Conservation (phyloP, 192 early-diverging fungal species). For the Coemansia erecta region DNA sequence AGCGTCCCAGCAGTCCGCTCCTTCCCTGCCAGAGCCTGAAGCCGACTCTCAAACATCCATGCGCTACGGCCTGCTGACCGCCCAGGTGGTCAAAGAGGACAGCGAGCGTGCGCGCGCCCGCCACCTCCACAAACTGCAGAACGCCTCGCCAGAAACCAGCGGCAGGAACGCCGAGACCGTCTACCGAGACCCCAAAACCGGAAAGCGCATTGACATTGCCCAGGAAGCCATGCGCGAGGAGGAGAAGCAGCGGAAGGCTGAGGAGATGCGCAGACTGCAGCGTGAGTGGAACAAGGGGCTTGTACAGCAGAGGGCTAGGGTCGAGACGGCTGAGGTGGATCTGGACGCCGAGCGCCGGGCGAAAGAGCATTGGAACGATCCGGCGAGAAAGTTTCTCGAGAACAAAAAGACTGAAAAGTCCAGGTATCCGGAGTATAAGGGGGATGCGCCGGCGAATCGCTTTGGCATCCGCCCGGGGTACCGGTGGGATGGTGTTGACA, state of each 20-base stretch:
- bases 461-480: slow-evolving; percentile 73
- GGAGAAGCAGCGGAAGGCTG: slow-evolving; percentile 10
- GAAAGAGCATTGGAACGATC: slow-evolving; percentile 67
- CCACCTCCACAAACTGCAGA: slow-evolving; percentile 28
- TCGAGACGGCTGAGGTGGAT: slow-evolving; percentile 39
- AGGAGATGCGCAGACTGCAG: slow-evolving; percentile 36
- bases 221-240: slow-evolving; percentile 22
- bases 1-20: neutral
- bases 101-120: slow-evolving; percentile 24
- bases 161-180: slow-evolving; percentile 57
- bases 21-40: slow-evolving; percentile 3
- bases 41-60: slow-evolving; percentile 1
- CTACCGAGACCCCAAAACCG: slow-evolving; percentile 62
- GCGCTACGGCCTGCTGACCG: slow-evolving; percentile 48
- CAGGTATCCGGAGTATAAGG: slow-evolving; percentile 49
- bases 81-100: slow-evolving; percentile 25
- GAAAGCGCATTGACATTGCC: slow-evolving; percentile 56
- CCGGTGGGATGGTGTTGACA: slow-evolving; percentile 77
- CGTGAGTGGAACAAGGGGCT: slow-evolving; percentile 63
- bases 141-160: slow-evolving; percentile 9
- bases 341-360: slow-evolving; percentile 55
- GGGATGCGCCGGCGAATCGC: slow-evolving; percentile 63
- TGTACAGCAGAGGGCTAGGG: slow-evolving; percentile 55
- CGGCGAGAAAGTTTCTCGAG: slow-evolving; percentile 56
- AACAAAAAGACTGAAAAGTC: slow-evolving; percentile 30